A percentile compares a stretch with the other conserved stretches of the same genome.
Evolutionary conservation across 2,329 filamentous ascomycete genomes (phyloP).

Genomic region (Chrysosphaeria jannelii): DNA sequence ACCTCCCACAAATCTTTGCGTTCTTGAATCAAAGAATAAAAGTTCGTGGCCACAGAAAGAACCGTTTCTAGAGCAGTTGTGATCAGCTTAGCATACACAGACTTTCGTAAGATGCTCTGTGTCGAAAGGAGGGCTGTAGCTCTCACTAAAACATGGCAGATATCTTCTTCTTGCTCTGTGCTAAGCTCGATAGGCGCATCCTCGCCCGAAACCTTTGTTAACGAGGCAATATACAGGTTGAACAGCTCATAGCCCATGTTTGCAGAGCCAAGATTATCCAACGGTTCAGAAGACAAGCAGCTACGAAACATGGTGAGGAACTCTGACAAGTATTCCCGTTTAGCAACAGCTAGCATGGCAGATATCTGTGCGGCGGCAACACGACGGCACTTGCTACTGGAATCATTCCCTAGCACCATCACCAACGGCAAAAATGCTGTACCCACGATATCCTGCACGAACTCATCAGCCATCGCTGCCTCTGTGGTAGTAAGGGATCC

Average conservation of each 20-base stretch:
- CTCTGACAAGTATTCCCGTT: constrained; percentile 36
- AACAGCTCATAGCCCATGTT: constrained; percentile 41
- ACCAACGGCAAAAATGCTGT: constrained; percentile 69
- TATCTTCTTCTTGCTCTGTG: no score
- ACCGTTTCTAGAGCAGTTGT: constrained; percentile 43
- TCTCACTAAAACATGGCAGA: no score
- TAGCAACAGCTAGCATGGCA: constrained; percentile 49
- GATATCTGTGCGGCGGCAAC: constrained; percentile 56
- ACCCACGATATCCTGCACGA: constrained; percentile 52
- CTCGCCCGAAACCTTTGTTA: constrained; percentile 5
- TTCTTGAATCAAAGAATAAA: constrained; percentile 31
- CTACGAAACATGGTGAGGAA: constrained; percentile 41
- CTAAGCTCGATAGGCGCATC: no score
- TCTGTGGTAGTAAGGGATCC: constrained; percentile 1
- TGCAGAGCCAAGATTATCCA: constrained; percentile 31
- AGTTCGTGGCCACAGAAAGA: constrained; percentile 32
- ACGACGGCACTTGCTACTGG: constrained; percentile 56
- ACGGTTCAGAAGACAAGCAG: constrained; percentile 28
- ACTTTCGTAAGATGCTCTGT: no score
- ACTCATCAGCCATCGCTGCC: constrained; percentile 19
- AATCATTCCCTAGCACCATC: constrained; percentile 65
- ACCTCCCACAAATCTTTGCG: constrained; percentile 36
- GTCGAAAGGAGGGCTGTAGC: no score
- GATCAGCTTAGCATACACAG: constrained; percentile 24
- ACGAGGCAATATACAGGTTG: constrained; percentile 50